Conservation (phyloP, 2,329 filamentous ascomycete genomes). For the Rachicladosporium sp. region DNA sequence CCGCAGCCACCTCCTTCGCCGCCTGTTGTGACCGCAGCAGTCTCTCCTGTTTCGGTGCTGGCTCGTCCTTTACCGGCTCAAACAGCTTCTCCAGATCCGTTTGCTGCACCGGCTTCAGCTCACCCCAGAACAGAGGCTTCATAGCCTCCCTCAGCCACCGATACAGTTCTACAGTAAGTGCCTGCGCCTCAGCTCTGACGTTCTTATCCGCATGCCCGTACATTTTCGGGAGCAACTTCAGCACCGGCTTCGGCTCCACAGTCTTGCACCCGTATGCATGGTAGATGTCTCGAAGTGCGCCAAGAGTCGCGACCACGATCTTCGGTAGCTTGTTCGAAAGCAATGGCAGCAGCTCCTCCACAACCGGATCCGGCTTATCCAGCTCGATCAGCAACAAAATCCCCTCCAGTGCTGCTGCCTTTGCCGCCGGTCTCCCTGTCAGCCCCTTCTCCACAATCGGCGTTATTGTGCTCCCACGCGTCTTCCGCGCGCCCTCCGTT, state of each 20-base stretch:
- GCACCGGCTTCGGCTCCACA: constrained; percentile 79
- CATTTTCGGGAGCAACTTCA: constrained; percentile 77
- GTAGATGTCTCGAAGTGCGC: constrained; percentile 69
- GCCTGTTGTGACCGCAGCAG: constrained; percentile 82
- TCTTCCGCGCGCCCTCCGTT: constrained; percentile 53
- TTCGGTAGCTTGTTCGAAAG: constrained; percentile 86
- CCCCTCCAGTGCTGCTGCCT: constrained; percentile 75
- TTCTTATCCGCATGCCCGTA: constrained; percentile 98
- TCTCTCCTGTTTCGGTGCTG: constrained; percentile 77
- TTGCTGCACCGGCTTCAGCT: constrained; percentile 91
- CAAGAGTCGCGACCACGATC: constrained; percentile 62
- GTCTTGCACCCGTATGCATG: constrained; percentile 93
- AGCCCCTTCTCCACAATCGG: constrained; percentile 87
- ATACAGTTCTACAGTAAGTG: constrained; percentile 85
- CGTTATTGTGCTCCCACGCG: constrained; percentile 60
- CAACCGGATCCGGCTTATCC: constrained; percentile 69
- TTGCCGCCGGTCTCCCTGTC: constrained; percentile 78
- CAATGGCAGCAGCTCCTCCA: constrained; percentile 79
- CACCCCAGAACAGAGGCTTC: constrained; percentile 95
- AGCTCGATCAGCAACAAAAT: constrained; percentile 81
- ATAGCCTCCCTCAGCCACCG: constrained; percentile 95
- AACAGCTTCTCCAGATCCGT: constrained; percentile 87
- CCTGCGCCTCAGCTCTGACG: constrained; percentile 84
- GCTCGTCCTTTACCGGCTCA: constrained; percentile 80
- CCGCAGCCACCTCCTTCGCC: constrained; percentile 58